Evolutionary conservation across 2,329 filamentous ascomycete genomes (phyloP).

Genomic region (Tolypocladium paradoxum): DNA sequence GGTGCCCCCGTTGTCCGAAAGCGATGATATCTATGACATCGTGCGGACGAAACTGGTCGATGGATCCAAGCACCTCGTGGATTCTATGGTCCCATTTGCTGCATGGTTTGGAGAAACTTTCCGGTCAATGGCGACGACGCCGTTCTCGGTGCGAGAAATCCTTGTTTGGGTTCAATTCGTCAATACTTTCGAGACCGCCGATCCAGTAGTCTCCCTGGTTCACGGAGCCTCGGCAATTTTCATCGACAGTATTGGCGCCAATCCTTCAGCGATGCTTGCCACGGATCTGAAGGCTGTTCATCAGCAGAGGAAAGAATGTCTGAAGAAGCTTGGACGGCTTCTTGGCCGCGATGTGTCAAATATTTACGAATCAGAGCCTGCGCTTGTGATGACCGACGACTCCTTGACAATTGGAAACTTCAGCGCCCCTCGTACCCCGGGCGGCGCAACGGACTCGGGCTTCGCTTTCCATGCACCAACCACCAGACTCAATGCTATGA

Average conservation of each 20-base stretch:
- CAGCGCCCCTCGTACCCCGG: slow-evolving; percentile 42
- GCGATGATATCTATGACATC: slow-evolving; percentile 80
- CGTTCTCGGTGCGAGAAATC: slow-evolving; percentile 84
- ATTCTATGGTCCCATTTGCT: slow-evolving; percentile 72
- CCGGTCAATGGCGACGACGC: slow-evolving; percentile 60
- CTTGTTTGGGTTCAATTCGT: slow-evolving; percentile 91
- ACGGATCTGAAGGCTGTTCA: slow-evolving; percentile 59
- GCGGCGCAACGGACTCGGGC: slow-evolving; percentile 20
- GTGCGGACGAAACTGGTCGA: slow-evolving; percentile 61
- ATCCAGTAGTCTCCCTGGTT: slow-evolving; percentile 40
- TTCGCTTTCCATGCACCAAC: slow-evolving; percentile 77
- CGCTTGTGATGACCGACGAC: slow-evolving; percentile 40
- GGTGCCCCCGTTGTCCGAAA: slow-evolving; percentile 80
- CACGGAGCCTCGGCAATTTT: slow-evolving; percentile 94
- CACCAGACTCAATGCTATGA: slow-evolving; percentile 80
- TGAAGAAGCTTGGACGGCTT: slow-evolving; percentile 60
- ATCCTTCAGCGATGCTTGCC: slow-evolving; percentile 78
- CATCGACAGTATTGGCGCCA: slow-evolving; percentile 88
- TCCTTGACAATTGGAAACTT: slow-evolving; percentile 65
- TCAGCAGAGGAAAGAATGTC: slow-evolving; percentile 60
- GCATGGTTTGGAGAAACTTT: slow-evolving; percentile 86
- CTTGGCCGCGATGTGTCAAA: slow-evolving; percentile 49
- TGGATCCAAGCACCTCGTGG: slow-evolving; percentile 45
- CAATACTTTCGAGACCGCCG: slow-evolving; percentile 49
- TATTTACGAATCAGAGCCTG: slow-evolving; percentile 54